Conservation (phyloP, 2,329 filamentous ascomycete species). For the Fusarium nisikadoi region DNA sequence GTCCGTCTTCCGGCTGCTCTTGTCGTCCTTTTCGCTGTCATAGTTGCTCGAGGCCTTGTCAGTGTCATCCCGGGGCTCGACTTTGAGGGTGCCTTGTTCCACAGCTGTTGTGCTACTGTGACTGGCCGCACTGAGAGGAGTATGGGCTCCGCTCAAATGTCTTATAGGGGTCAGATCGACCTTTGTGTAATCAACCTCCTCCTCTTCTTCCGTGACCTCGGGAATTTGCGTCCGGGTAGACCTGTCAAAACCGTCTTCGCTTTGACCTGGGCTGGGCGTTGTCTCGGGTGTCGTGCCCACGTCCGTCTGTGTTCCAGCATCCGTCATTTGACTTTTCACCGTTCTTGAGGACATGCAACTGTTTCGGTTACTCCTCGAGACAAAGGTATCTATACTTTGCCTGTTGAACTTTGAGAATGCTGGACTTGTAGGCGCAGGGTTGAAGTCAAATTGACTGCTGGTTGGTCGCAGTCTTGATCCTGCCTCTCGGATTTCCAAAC, state of each 20-base stretch:
- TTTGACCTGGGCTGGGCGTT: conserved; percentile 64
- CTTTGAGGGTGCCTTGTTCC: conserved; percentile 37
- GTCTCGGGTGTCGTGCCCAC: conserved; percentile 63
- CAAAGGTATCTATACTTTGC: conserved; percentile 75
- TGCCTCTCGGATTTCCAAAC: conserved; percentile 90
- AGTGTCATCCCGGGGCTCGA: conserved; percentile 39
- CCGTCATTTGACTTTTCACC: conserved; percentile 76
- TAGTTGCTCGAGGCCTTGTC: conserved; percentile 42
- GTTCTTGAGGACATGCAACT: conserved; percentile 81
- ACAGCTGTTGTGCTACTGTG: conserved; percentile 34
- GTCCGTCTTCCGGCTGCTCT: conserved; percentile 43
- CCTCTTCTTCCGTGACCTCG: conserved; percentile 56
- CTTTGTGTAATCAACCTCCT: conserved; percentile 69
- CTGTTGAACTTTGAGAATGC: conserved; percentile 68
- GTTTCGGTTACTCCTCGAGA: conserved; percentile 70
- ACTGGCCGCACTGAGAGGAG: conserved; percentile 36
- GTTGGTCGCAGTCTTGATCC: conserved; percentile 75
- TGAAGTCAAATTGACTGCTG: conserved; percentile 85
- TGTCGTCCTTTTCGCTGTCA: conserved; percentile 41
- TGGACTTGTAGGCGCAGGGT: conserved; percentile 80
- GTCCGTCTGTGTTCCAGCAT: conserved; percentile 73
- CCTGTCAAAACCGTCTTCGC: conserved; percentile 61
- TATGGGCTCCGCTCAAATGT: conserved; percentile 52
- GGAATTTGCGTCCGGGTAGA: conserved; percentile 55
- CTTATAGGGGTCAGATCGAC: conserved; percentile 64